These are phyloP conservation scores for Geopyxis carbonaria DNA, from an alignment of 495 filamentous ascomycete species.

Conservation along the genomic window DNA sequence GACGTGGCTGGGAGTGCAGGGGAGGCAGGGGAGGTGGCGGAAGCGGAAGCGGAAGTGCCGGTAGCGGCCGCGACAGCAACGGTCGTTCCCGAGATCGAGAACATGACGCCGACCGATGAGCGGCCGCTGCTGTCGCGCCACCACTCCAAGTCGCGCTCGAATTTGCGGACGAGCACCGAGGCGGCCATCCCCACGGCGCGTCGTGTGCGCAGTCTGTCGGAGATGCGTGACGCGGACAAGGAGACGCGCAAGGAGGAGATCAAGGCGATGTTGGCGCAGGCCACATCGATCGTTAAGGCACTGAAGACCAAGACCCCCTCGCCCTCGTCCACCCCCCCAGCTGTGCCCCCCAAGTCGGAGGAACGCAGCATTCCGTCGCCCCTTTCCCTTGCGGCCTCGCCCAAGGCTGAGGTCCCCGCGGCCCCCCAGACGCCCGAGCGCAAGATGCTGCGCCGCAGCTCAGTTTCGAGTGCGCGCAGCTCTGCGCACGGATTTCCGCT, in stretches of 20 bases:
- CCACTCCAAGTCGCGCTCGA: not conserved
- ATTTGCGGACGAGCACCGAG: not conserved
- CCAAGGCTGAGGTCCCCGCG: no score
- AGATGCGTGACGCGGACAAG: conserved; percentile 29
- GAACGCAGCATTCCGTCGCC: no score
- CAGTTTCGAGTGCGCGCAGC: no score
- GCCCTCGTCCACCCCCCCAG: no score
- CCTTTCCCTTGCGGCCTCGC: no score
- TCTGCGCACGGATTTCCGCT: no score
- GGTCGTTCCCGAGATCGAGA: not conserved
- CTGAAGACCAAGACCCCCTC: no score
- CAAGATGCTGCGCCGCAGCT: no score
- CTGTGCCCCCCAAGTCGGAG: no score
- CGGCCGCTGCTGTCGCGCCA: not conserved
- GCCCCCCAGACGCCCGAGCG: no score
- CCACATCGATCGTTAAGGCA: conserved; percentile 29
- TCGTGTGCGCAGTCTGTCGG: conserved; percentile 23
- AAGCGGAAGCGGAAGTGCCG: not conserved
- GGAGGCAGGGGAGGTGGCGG: no score
- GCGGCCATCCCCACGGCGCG: conserved; percentile 1
- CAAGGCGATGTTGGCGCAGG: conserved; percentile 27
- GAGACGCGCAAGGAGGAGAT: conserved; percentile 30
- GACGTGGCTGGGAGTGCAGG: no score
- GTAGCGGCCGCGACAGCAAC: not conserved
- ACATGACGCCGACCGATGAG: not conserved